These are phyloP conservation scores for Nakazawaea ambrosiae DNA, from an alignment of 805 yeast species.

Conservation along the genomic window DNA sequence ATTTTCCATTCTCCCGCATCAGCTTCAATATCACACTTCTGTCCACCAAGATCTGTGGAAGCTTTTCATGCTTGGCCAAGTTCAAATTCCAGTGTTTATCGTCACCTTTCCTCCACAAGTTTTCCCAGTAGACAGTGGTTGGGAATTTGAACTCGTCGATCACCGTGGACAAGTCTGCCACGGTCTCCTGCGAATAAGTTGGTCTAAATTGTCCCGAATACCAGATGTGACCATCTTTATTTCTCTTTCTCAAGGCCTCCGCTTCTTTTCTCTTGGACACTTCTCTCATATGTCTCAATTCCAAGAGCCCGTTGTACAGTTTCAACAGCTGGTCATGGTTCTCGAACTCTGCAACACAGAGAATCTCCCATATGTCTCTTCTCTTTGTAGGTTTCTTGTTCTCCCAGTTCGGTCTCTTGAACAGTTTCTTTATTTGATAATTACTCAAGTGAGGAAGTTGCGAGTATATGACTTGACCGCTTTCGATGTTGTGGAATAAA, in stretches of 20 bases:
- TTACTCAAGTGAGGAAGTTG: constrained; percentile 63
- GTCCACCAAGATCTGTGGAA: constrained; percentile 45
- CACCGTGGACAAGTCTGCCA: constrained; percentile 70
- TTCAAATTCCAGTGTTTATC: constrained; percentile 60
- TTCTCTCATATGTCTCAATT: constrained; percentile 71
- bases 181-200: constrained; percentile 83
- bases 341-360: constrained; percentile 74
- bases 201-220: constrained; percentile 85
- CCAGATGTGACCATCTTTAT: constrained; percentile 79
- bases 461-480: constrained; percentile 86
- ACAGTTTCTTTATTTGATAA: constrained; percentile 61
- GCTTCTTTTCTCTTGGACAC: constrained; percentile 52
- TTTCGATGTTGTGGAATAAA: constrained; percentile 76
- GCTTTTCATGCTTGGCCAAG: constrained; percentile 51
- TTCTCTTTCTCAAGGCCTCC: constrained; percentile 59
- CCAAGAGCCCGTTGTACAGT: constrained; percentile 68
- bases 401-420: constrained; percentile 82
- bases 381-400: constrained; percentile 75
- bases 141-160: constrained; percentile 52
- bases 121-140: constrained; percentile 72
- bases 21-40: constrained; percentile 61
- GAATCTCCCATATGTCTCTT: constrained; percentile 82
- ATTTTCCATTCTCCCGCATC: constrained; percentile 28
- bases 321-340: constrained; percentile 58
- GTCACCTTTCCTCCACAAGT: constrained; percentile 81